Evolutionary conservation across 805 yeast genomes (phyloP).

Genomic region (Saturnispora ahearnii): DNA sequence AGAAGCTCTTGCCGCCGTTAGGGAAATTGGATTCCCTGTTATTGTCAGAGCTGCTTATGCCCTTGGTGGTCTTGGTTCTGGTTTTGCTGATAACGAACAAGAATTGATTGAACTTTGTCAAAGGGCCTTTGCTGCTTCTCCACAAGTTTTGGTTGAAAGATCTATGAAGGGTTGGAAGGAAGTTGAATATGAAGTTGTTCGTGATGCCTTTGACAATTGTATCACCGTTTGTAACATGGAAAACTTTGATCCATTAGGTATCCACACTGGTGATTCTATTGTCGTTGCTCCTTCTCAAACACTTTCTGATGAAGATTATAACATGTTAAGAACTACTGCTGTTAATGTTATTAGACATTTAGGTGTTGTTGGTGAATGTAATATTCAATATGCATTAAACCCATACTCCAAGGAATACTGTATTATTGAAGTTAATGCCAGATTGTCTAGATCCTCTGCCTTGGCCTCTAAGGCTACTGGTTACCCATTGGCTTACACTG

Average conservation of each 20-base stretch:
- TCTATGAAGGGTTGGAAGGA: conserved; percentile 99
- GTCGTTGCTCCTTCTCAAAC: conserved; percentile 99
- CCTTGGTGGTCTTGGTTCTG: conserved; percentile 95
- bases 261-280: conserved; percentile 98
- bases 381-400: conserved; percentile 92
- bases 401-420: conserved; percentile 94
- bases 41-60: conserved; percentile 97
- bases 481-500: conserved; percentile 96
- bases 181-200: conserved; percentile 96
- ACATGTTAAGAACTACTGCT: conserved; percentile 96
- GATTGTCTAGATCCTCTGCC: conserved; percentile 95
- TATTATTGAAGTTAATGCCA: conserved; percentile 95
- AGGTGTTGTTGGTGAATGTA: conserved; percentile 99
- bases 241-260: conserved; percentile 95
- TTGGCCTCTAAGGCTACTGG: conserved; percentile 98
- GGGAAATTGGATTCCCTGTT: conserved; percentile 82
- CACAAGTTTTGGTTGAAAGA: conserved; percentile 93
- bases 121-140: conserved; percentile 81
- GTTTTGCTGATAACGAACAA: conserved; percentile 76
- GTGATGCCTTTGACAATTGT: conserved; percentile 94
- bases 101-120: conserved; percentile 85
- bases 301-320: conserved; percentile 91
- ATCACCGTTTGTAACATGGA: conserved; percentile 99
- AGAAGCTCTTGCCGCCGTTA: conserved; percentile 89
- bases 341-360: conserved; percentile 94